Evolutionary conservation across 202 grass and related monocot species (phyloP), one percentile per base, ranked within the genome.

Genomic region (Zizania palustris): DNA sequence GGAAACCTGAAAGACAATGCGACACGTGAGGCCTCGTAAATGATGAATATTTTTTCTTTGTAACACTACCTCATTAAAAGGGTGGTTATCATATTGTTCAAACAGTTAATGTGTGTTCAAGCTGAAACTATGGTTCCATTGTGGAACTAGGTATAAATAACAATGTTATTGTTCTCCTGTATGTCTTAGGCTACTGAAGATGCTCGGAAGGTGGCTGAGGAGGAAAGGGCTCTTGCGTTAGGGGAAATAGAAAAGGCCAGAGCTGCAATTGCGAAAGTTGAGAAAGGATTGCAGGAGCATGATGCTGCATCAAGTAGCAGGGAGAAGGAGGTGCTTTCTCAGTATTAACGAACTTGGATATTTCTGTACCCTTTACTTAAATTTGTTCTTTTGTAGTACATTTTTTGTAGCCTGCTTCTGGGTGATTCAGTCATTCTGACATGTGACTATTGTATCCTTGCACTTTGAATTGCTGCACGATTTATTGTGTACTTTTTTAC

Each of bases 171-270:
- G 60, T 73, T 85, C 58, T 22, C 39, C 69, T 89, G 13, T 80
- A 7, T 77, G 43, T 89, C 74, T 40, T 55, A 97, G 94, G 91
- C 94, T 73, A 92, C 84, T 72, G 94, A 93, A 90, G 94, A 97
- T 92, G 94, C 94, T 5, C 90, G 88, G 56, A 91, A 92, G 70
- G 94, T 92, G 38, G 91, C 88, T 75, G 84, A 90, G 90, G 94
- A 97, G 84, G 94, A 92, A 88, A 89, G 91, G 63, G 82, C 84
- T 55, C 88, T 93, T 78, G 94, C 94, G 4, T 83, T 88, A 82
- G 84, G 82, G 67, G 94, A 97, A 93, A 93, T 97, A 61, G 91
- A 97, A 64, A 97, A 89, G 82, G 89, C 94, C 49, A 88, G 79
- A 86, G 69, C 69, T 44, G 86, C 91, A 60, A 85, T 97, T 65